Evolutionary conservation across 2,329 filamentous ascomycete genomes (phyloP).

Genomic region (Sporothrix euskadiensis): DNA sequence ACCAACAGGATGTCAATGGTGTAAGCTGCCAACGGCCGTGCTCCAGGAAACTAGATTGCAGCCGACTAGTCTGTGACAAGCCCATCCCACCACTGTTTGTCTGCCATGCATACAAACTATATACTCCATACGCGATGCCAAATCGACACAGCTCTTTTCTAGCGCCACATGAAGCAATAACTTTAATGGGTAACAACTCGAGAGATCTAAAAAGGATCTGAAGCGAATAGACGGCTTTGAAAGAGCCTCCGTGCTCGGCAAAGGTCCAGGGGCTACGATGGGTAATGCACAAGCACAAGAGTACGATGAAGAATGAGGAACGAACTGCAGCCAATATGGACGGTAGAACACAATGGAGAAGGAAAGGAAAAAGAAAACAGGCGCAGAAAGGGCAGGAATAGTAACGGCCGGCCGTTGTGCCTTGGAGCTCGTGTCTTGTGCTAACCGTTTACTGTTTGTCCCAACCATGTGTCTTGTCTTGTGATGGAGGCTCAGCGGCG

Average conservation of each 20-base stretch:
- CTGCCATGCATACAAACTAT: neutral
- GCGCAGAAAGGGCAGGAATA: neutral
- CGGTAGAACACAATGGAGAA: neutral
- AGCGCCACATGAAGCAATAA: neutral
- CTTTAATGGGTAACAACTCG: neutral
- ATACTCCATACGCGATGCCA: neutral
- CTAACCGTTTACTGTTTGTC: neutral
- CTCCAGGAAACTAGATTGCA: neutral
- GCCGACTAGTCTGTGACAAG: neutral
- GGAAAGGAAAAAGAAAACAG: neutral
- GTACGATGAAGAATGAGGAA: neutral
- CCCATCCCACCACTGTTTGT: neutral
- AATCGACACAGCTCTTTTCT: neutral
- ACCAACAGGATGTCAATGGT: neutral
- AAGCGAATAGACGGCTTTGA: neutral
- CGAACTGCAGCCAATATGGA: neutral
- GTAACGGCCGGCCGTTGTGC: neutral
- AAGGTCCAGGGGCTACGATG: neutral
- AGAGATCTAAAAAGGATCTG: neutral
- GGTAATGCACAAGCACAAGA: neutral
- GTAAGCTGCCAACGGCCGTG: neutral
- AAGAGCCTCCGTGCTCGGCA: conserved; percentile 9
- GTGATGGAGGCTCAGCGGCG: neutral
- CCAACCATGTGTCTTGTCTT: neutral
- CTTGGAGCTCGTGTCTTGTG: neutral